Evolutionary conservation across 1,284 basidiomycete species (phyloP), one percentile per base, ranked within the genome.

Genomic region (Cystobasidium pallidum): DNA sequence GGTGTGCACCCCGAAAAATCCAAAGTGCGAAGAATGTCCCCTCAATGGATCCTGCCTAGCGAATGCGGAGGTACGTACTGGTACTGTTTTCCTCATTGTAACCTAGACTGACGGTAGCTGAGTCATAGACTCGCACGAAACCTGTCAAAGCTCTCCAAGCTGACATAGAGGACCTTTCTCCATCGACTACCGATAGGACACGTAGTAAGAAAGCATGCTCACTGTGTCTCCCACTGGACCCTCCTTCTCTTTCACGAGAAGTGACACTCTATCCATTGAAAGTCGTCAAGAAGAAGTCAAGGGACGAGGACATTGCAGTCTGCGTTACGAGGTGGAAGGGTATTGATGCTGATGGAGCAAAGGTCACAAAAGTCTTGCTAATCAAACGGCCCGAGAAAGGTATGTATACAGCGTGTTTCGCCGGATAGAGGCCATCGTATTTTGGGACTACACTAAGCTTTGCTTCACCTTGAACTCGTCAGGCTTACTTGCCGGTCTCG

Each of bases 251-350:
- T 77, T 39, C 3, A 55, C 30, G 41, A 41, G 72, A 15, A 21
- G 89, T 92, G 34, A 89, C 86, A 10, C 82, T 86, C 21, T 97
- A 90, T 80, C 95, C 95, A 0, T 92, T 96, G 90, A 91, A 89
- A 78, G 87, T 85, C 13, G 87, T 88, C 71, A 89, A 90, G 76
- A 94, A 94, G 82, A 91, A 88, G 78, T 86, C 88, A 2, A 84
- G 92, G 47, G 88, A 91, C 78, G 94, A 98, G 79, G 83, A 91
- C 47, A 92, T 94, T 78, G 84, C 89, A 7, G 92, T 97, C 24
- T 90, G 88, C 78, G 86, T 94, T 21, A 82, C 96, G 39, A 91
- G 93, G 82, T 94, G 91, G 90, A 83, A 83, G 30, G 78, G 80
- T 13, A 76, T 74, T 7, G 77, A 78, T 19, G 79, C 51, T 1